Conservation (phyloP, 768 basidiomycete genomes). For the Harrya chromipes region DNA sequence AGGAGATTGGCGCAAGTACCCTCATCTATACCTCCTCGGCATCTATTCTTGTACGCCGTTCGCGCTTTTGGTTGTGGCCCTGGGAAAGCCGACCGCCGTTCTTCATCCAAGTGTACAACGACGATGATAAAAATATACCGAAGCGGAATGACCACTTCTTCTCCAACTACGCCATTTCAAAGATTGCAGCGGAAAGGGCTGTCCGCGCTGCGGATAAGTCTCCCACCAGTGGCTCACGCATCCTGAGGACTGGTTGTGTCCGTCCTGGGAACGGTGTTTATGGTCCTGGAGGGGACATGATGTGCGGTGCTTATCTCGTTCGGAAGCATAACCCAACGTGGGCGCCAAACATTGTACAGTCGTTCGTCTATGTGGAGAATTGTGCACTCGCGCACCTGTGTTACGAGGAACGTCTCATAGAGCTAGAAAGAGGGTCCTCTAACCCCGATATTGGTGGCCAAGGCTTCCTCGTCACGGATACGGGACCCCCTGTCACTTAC, state of each 20-base stretch:
- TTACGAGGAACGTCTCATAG: constrained; percentile 70
- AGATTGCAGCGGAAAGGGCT: constrained; percentile 51
- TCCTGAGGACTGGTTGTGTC: constrained; percentile 66
- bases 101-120: constrained; percentile 63
- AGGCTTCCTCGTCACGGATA: constrained; percentile 63
- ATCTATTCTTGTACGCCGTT: constrained; percentile 54
- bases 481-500: constrained; percentile 58
- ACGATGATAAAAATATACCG: constrained; percentile 53
- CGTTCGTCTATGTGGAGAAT: constrained; percentile 75
- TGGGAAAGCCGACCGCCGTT: constrained; percentile 61
- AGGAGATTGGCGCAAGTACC: constrained; percentile 49
- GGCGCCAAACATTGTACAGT: constrained; percentile 55
- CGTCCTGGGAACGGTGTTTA: constrained; percentile 79
- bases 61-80: constrained; percentile 69
- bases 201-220: constrained; percentile 43
- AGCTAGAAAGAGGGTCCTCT: constrained; percentile 37
- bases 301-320: constrained; percentile 61
- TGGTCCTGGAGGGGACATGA: constrained; percentile 71
- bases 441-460: constrained; percentile 73
- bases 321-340: constrained; percentile 62
- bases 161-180: constrained; percentile 76
- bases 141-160: constrained; percentile 61
- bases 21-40: constrained; percentile 76
- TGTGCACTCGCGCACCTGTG: constrained; percentile 66
- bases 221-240: constrained; percentile 24